A percentile compares a stretch with the other conserved stretches of the same genome.
Conservation (phyloP, 805 yeast genomes). For the Zygosaccharomyces bailii region DNA sequence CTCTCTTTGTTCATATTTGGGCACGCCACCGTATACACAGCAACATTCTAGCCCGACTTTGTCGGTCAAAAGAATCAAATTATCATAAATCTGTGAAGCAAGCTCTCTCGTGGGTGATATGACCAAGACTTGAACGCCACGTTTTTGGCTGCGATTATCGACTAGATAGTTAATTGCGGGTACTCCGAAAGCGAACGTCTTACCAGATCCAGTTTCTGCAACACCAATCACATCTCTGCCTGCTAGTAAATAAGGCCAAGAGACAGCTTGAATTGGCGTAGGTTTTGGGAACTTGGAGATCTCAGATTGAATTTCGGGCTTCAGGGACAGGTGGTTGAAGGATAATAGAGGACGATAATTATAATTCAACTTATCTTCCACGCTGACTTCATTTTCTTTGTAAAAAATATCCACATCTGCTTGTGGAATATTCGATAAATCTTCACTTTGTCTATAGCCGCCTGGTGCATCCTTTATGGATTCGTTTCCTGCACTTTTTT, state of each 20-base stretch:
- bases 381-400: slow-evolving; percentile 67
- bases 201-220: slow-evolving; percentile 98
- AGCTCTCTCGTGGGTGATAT: slow-evolving; percentile 97
- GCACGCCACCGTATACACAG: slow-evolving; percentile 96
- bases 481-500: slow-evolving; percentile 16
- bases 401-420: slow-evolving; percentile 61
- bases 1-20: slow-evolving; percentile 85
- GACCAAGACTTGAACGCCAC: slow-evolving; percentile 69
- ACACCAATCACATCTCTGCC: slow-evolving; percentile 91
- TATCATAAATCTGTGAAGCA: slow-evolving; percentile 90
- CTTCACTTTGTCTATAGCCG: slow-evolving; percentile 41
- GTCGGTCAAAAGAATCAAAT: slow-evolving; percentile 60
- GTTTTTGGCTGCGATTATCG: slow-evolving; percentile 20
- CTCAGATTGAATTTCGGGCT: slow-evolving; percentile 53
- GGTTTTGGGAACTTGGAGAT: slow-evolving; percentile 79
- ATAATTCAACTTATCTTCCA: slow-evolving; percentile 62
- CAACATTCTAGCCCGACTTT: slow-evolving; percentile 64
- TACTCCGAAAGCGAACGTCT: slow-evolving; percentile 95
- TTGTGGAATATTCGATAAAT: slow-evolving; percentile 43
- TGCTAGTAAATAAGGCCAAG: slow-evolving; percentile 86
- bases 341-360: slow-evolving; percentile 64
- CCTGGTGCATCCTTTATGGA: slow-evolving; percentile 8
- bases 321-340: slow-evolving; percentile 59
- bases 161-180: slow-evolving; percentile 82
- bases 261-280: slow-evolving; percentile 90